Base-by-base conservation (phyloP, 805 yeast species). In the Kodamaea laetipori region DNA sequence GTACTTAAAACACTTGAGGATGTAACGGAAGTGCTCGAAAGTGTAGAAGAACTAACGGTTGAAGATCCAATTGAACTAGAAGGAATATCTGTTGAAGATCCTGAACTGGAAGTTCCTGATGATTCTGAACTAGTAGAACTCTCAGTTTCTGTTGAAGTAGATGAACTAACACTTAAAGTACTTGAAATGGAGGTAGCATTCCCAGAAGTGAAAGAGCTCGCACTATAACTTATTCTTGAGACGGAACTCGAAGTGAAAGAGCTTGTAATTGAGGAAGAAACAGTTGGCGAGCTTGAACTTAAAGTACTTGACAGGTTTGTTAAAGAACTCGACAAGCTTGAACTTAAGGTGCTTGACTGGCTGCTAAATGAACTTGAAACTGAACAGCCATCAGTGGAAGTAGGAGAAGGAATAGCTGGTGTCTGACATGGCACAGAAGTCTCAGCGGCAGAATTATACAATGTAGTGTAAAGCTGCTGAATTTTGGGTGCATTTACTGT, bases 401-500 rank as follows among this genome's bases (percentile, higher is more conserved):
- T 21, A 21, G 24, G 8, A 21, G 8, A 6, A 21, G 24, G 24
- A 21, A 8, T 21, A 21, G 24, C 24, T 4, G 40, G 21, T 15
- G 40, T 37, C 6, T 25, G 25, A 19, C 40, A 37, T 4, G 40
- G 13, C 25, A 37, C 13, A 17, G 41, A 19, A 7, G 41, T 42
- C 26, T 42, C 45, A 9, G 37, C 26, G 5, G n/a, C 17, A 1
- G n/a, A 8, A 11, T 37, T 28, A 33, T 42, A 54, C 25, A 50
- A 37, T 3, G 42, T 18, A 4, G 51, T 34, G 37, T 54, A 54
- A 13, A 47, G 34, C 9, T 42, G 41, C 10, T 32, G n/a, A 13
- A 45, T 43, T 12, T 42, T 43, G 7, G 52, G 46, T 12, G 51
- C 52, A 9, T 36, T 30, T 10, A 28, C 19, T 4, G 59, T 55